These are phyloP conservation scores for Fusarium sp. DNA, from an alignment of 2,329 filamentous ascomycete genomes.

Conservation along the genomic window DNA sequence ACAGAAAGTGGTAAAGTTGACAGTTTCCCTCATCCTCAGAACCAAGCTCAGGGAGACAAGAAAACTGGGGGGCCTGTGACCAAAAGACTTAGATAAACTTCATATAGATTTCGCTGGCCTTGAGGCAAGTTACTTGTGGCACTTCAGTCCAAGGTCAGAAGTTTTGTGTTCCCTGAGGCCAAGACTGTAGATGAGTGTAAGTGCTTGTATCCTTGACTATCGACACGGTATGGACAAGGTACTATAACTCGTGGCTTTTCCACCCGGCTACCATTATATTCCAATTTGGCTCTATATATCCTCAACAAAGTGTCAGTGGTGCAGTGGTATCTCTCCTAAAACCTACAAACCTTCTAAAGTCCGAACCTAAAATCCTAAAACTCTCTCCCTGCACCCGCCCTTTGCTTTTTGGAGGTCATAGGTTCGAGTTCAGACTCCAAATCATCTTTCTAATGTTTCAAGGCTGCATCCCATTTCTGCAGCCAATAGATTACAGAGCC, in stretches of 20 bases:
- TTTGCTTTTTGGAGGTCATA: background rate
- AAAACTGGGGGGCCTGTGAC: background rate
- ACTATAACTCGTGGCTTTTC: no score
- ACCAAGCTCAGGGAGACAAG: background rate
- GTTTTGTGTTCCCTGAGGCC: background rate
- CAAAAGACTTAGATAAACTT: background rate
- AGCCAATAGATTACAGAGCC: background rate
- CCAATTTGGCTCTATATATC: no score
- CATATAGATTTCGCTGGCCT: background rate
- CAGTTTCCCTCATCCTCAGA: background rate
- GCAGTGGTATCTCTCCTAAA: background rate
- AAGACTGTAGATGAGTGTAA: background rate
- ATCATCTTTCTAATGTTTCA: rapidly evolving
- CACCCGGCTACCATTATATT: no score
- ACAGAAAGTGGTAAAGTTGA: background rate
- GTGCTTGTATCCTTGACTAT: background rate
- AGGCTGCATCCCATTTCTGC: background rate
- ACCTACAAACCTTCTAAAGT: background rate
- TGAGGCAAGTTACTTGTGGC: no score
- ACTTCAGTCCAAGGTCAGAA: background rate
- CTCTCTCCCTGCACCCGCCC: background rate
- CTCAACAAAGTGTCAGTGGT: background rate
- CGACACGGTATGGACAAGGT: no score
- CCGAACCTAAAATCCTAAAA: slow-evolving; percentile 2
- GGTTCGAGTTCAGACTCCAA: background rate